Evolutionary conservation across 2,329 filamentous ascomycete genomes (phyloP).

Genomic region (Thielaviopsis ethacetica): DNA sequence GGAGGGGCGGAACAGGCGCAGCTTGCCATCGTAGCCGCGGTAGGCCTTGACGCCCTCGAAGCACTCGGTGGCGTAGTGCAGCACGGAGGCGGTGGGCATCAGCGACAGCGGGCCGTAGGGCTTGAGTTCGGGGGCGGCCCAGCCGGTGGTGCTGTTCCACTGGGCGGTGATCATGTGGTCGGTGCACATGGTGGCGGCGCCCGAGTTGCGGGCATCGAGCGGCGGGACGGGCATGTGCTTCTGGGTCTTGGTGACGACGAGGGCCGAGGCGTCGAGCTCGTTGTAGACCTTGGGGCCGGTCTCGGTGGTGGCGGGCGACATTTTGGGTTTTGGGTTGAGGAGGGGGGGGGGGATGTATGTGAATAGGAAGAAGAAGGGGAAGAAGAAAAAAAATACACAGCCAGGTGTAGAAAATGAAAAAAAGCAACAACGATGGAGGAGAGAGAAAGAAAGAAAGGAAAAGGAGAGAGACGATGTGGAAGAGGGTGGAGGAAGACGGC

Average conservation of each 20-base stretch:
- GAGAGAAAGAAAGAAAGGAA: no score
- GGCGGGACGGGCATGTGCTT: slow-evolving; percentile 36
- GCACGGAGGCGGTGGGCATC: slow-evolving; percentile 62
- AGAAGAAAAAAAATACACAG: no score
- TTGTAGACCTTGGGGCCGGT: slow-evolving; percentile 30
- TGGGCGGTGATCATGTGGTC: slow-evolving; percentile 75
- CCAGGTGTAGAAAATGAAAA: no score
- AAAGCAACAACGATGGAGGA: no score
- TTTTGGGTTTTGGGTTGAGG: no score
- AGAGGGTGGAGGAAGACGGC: no score
- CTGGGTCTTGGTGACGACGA: slow-evolving; percentile 36
- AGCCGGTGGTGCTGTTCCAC: slow-evolving; percentile 52
- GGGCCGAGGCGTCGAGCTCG: slow-evolving; percentile 46
- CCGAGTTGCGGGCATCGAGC: slow-evolving; percentile 29
- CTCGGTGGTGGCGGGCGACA: slow-evolving; percentile 14
- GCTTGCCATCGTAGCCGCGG: slow-evolving; percentile 57
- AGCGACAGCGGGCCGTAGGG: slow-evolving; percentile 64
- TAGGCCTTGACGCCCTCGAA: slow-evolving; percentile 78
- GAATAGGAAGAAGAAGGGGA: no score
- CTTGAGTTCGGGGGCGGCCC: slow-evolving; percentile 56
- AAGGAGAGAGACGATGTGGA: no score
- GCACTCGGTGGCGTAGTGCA: slow-evolving; percentile 84
- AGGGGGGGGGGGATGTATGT: no score
- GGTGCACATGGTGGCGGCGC: slow-evolving; percentile 43
- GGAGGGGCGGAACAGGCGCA: slow-evolving; percentile 63